A percentile compares a stretch with the other conserved stretches of the same genome.
Evolutionary conservation across 768 basidiomycete genomes (phyloP).

Genomic region (Tricholoma bakamatsutake): DNA sequence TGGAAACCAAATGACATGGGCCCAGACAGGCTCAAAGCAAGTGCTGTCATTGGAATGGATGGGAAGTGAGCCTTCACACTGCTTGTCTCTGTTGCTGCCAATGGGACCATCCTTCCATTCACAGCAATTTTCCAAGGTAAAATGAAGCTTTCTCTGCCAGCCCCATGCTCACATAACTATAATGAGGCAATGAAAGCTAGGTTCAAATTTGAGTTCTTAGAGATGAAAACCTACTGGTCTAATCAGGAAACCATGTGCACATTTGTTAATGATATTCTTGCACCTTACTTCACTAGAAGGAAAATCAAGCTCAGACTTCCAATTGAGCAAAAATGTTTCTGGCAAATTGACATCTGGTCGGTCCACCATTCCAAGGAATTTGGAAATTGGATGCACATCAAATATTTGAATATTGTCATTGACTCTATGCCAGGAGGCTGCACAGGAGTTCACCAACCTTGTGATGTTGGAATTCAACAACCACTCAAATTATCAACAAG

Average conservation of each 20-base stretch:
- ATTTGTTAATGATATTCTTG: slow-evolving; percentile 18
- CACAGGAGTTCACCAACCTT: slow-evolving; percentile 21
- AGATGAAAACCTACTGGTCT: slow-evolving; percentile 22
- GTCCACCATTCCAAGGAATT: slow-evolving; percentile 29
- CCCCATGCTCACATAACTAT: background rate
- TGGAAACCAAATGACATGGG: slow-evolving; percentile 23
- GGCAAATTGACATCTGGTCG: slow-evolving; percentile 22
- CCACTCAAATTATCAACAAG: slow-evolving; percentile 28
- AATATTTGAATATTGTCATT: slow-evolving; percentile 23
- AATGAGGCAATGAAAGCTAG: background rate
- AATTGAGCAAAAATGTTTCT: slow-evolving; percentile 10
- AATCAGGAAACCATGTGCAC: slow-evolving; percentile 16
- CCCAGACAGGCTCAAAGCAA: slow-evolving; percentile 23
- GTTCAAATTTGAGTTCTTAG: slow-evolving; percentile 7
- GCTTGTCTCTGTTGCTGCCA: slow-evolving; percentile 21
- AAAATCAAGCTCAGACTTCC: slow-evolving; percentile 11
- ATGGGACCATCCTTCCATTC: slow-evolving; percentile 24
- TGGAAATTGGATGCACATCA: slow-evolving; percentile 18
- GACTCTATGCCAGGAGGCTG: slow-evolving; percentile 27
- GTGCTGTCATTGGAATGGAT: slow-evolving; percentile 26
- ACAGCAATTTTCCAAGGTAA: slow-evolving; percentile 11
- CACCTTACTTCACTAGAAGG: slow-evolving; percentile 15
- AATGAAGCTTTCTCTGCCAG: slow-evolving; percentile 5
- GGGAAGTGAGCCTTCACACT: slow-evolving; percentile 34
- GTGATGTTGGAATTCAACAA: slow-evolving; percentile 32